Percentiles rank a stretch among this genome's conserved stretches.
Conservation (phyloP, 2,329 filamentous ascomycete genomes). For the Hypoxylon sp. region DNA sequence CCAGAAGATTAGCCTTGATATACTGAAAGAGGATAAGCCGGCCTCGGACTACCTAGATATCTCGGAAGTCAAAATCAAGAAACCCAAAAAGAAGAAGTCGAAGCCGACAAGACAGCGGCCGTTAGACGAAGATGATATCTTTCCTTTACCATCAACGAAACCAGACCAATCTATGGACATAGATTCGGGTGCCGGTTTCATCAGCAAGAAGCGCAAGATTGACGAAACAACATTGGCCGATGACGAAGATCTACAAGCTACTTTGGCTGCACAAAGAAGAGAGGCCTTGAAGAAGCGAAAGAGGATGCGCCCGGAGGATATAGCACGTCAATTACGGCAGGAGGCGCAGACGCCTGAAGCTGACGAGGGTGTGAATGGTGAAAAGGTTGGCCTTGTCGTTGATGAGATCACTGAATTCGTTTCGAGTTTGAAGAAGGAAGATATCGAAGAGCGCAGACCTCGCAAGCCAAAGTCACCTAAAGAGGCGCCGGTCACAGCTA, state of each 20-base stretch:
- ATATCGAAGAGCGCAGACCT: slow-evolving; percentile 67
- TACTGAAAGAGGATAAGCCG: slow-evolving; percentile 69
- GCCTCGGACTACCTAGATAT: slow-evolving; percentile 90
- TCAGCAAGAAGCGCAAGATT: slow-evolving; percentile 72
- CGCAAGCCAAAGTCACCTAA: slow-evolving; percentile 58
- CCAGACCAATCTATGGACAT: slow-evolving; percentile 77
- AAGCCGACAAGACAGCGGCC: slow-evolving; percentile 79
- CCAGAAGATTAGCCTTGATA: slow-evolving; percentile 81
- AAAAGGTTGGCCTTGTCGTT: slow-evolving; percentile 79
- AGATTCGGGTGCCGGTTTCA: slow-evolving; percentile 66
- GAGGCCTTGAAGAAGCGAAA: slow-evolving; percentile 93
- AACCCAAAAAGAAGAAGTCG: slow-evolving; percentile 90
- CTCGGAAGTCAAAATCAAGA: slow-evolving; percentile 91
- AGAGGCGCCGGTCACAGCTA: slow-evolving; percentile 57
- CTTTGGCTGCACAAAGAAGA: slow-evolving; percentile 83
- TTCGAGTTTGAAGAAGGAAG: slow-evolving; percentile 79
- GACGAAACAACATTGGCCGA: slow-evolving; percentile 81
- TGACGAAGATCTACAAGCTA: slow-evolving; percentile 91
- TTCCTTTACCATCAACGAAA: slow-evolving; percentile 57
- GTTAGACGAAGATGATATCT: slow-evolving; percentile 72
- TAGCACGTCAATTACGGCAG: slow-evolving; percentile 82
- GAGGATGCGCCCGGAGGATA: slow-evolving; percentile 85
- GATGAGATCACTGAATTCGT: slow-evolving; percentile 97
- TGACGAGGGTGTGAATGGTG: slow-evolving; percentile 57
- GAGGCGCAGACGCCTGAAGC: slow-evolving; percentile 68